phyloP scores from a whole-genome alignment of 768 basidiomycete genomes.

The Termitomyces sp. region DNA sequence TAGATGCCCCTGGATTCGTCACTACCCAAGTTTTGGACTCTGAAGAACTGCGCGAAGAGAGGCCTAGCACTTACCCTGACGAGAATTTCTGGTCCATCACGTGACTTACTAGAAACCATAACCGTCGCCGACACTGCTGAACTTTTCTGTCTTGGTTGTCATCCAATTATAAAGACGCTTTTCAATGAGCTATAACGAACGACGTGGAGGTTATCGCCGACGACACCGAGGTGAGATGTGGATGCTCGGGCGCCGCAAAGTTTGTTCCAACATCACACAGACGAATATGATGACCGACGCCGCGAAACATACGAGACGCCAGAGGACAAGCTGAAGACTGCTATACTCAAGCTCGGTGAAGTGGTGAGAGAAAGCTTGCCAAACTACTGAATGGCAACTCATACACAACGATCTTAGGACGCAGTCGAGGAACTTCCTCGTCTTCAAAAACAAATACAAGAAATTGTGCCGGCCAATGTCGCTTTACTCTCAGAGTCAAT shows the following conservation, averaged over 20 bases:
- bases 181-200: slow-evolving; percentile 55
- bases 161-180: slow-evolving; percentile 19
- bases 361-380: slow-evolving; percentile 51
- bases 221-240: slow-evolving; percentile 52
- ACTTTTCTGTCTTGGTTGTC: neutral
- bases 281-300: slow-evolving; percentile 68
- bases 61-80: too few species aligned
- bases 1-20: neutral
- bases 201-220: slow-evolving; percentile 47
- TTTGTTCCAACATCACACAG: slow-evolving; percentile 32
- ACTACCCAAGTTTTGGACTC: neutral
- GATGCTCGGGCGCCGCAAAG: slow-evolving; percentile 15
- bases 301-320: slow-evolving; percentile 66
- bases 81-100: neutral
- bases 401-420: slow-evolving; percentile 43
- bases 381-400: neutral
- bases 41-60: neutral
- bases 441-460: slow-evolving; percentile 62
- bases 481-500: slow-evolving; percentile 69
- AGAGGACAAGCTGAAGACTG: slow-evolving; percentile 64
- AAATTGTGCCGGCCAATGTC: slow-evolving; percentile 56
- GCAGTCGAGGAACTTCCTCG: slow-evolving; percentile 65
- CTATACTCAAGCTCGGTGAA: slow-evolving; percentile 76
- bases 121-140: neutral
- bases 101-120: neutral